A percentile compares a stretch with the other conserved stretches of the same genome.
Conservation (phyloP, 2,329 filamentous ascomycete species). For the Botrytis cinerea region DNA sequence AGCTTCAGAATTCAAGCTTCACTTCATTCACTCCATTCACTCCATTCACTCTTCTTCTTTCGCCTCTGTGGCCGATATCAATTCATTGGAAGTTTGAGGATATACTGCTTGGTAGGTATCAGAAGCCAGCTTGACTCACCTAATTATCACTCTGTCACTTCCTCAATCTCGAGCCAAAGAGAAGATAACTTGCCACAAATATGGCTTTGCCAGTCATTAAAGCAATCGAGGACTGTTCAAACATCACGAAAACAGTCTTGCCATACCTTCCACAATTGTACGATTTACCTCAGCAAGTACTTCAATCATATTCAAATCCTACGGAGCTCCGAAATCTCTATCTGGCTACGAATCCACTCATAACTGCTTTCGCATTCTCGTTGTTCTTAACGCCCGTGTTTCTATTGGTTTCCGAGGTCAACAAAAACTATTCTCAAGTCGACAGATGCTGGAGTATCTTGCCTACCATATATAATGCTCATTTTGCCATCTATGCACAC, state of each 20-base stretch:
- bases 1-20: slow-evolving; percentile 4
- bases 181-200: neutral
- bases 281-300: slow-evolving; percentile 65
- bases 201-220: slow-evolving; percentile 73
- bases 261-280: slow-evolving; percentile 73
- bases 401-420: slow-evolving; percentile 77
- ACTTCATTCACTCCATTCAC: neutral
- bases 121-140: neutral
- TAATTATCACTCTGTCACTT: neutral
- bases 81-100: neutral
- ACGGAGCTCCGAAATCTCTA: slow-evolving; percentile 72
- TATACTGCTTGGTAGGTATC: neutral
- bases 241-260: slow-evolving; percentile 72
- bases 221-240: slow-evolving; percentile 71
- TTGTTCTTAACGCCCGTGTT: slow-evolving; percentile 71
- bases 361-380: slow-evolving; percentile 72
- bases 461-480: slow-evolving; percentile 81
- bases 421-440: slow-evolving; percentile 95
- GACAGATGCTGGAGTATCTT: slow-evolving; percentile 91
- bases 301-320: slow-evolving; percentile 60
- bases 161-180: neutral
- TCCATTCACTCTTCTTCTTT: neutral
- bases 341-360: slow-evolving; percentile 79
- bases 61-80: neutral
- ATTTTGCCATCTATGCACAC: slow-evolving; percentile 82